Evolutionary conservation across 2,329 filamentous ascomycete genomes (phyloP), one percentile per base, ranked within the genome.

Genomic region (Biscogniauxia mediterranea): DNA sequence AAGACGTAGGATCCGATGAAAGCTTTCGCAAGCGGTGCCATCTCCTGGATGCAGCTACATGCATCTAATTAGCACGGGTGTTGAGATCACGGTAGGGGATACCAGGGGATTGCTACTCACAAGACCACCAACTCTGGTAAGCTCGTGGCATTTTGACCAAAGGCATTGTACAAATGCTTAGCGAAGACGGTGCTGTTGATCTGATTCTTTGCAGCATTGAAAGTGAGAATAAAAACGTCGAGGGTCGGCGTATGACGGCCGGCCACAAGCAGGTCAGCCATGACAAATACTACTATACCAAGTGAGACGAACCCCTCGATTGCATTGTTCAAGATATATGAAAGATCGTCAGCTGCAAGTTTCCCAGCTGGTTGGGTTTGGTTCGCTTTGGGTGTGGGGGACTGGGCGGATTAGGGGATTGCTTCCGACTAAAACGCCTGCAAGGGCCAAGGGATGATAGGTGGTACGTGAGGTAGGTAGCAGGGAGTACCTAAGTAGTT

Each of bases 1-100:
- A 98, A 78, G 66, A 91, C 90, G 20, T 90, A 89, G 46, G 91
- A 90, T 28, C 94, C 94, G 53, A 97, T 88, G 74, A 98, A 96
- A 23, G 91, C 87, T 71, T 92, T 87, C 57, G 89, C 85, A 55
- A 98, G 83, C 0, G 95, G 95, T 9, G 93, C 90, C 63, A 97
- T 83, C 77, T 99, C 95, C 76, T 99, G 93, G 19, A 99, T 83
- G 82, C 93, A 92, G 80, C 74, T 89, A 73, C 17, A 74, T 89
- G 74, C 17, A 74, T 62, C 64, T 65, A 6, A 20, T 51, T 53
- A 57, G 42, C 52, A 54, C 51, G 46, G 56, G 7, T 52, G 62
- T 58, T 23, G 55, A 49, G 3, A 52, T 23, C 8, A 25, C 42
- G 21, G 61, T 57, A 52, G 46, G 32, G 13, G 19, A 25, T n/a